A percentile compares a stretch with the other conserved stretches of the same genome.
These are phyloP conservation scores for Backusella westeae DNA, from an alignment of 192 early-diverging fungal species.

Conservation along the genomic window DNA sequence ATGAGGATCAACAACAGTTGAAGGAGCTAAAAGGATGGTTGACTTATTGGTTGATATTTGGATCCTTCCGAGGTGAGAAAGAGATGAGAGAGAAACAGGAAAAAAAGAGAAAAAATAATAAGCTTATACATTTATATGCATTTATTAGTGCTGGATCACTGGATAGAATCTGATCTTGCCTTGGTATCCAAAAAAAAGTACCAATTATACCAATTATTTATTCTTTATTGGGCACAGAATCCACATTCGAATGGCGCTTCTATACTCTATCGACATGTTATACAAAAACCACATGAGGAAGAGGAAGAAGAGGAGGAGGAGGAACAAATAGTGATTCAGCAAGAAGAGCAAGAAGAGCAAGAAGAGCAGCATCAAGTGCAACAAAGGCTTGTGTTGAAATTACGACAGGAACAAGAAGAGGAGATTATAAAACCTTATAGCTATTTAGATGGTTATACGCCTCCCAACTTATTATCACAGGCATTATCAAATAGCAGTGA, in stretches of 20 bases:
- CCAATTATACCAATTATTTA: conserved; percentile 47
- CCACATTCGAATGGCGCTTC: conserved; percentile 49
- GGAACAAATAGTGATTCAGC: neutral
- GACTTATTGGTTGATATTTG: conserved; percentile 60
- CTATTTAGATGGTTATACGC: conserved; percentile 7
- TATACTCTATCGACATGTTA: conserved; percentile 46
- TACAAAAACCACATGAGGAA: conserved; percentile 22
- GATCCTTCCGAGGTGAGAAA: conserved; percentile 42
- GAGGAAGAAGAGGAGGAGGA: neutral
- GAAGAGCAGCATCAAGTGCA: neutral
- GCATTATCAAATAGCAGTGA: conserved; percentile 4
- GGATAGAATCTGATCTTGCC: conserved; percentile 39
- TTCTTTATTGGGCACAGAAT: conserved; percentile 62
- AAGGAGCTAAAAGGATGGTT: conserved; percentile 51
- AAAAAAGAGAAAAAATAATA: too few relatives aligned
- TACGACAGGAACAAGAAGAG: neutral
- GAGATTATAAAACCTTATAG: neutral
- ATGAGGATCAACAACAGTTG: conserved; percentile 27
- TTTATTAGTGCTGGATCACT: conserved; percentile 46
- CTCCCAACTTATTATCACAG: conserved; percentile 4
- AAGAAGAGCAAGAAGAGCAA: neutral
- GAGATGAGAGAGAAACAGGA: neutral
- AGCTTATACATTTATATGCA: neutral
- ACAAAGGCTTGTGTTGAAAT: neutral
- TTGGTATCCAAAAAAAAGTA: conserved; percentile 43